Evolutionary conservation across 2,329 filamentous ascomycete species (phyloP), one percentile per base, ranked within the genome.

Genomic region (Mariannaea sp.): DNA sequence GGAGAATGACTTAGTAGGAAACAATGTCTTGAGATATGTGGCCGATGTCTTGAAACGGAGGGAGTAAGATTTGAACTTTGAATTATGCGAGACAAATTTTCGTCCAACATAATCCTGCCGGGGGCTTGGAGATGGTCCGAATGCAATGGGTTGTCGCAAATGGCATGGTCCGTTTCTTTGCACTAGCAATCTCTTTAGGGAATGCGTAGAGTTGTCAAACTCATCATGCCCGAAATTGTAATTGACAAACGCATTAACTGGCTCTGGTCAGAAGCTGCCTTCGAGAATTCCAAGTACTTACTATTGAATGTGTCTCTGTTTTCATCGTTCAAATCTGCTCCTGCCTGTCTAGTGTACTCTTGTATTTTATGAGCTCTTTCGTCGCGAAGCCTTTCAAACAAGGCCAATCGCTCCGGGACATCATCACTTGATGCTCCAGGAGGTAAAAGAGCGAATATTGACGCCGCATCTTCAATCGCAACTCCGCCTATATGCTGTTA

Each of bases 401-500:
- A 70, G 53, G 74, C 73, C 6, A 89, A 71, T 1, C 85, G 76
- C 17, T 81, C 78, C 0, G 79, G 70, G 0, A 89, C 71, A 0
- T 84, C 79, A 0, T 71, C 68, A 0, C 68, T 57, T 0, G 64
- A 49, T 0, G 79, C 79, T 0, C 77, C 78, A 0, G 59, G 57
- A 0, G 79, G 77, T 0, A 89, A 72, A 14, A 89, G 75, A 3
- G 80, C 77, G 1, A 76, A 78, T 0, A 90, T 67, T 0, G 84
- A 77, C 0, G 80, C 81, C 0, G 80, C 85, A 58, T 90, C 87
- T 67, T 90, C 86, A 30, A 89, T 87, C 0, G 87, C 86, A 59
- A n/a, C n/a, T n/a, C n/a, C n/a, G n/a, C n/a, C n/a, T n/a, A n/a
- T n/a, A n/a, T n/a, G n/a, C n/a, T n/a, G n/a, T n/a, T n/a, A n/a